Conservation (phyloP, 1,284 basidiomycete species). For the Leccinum insigne region DNA sequence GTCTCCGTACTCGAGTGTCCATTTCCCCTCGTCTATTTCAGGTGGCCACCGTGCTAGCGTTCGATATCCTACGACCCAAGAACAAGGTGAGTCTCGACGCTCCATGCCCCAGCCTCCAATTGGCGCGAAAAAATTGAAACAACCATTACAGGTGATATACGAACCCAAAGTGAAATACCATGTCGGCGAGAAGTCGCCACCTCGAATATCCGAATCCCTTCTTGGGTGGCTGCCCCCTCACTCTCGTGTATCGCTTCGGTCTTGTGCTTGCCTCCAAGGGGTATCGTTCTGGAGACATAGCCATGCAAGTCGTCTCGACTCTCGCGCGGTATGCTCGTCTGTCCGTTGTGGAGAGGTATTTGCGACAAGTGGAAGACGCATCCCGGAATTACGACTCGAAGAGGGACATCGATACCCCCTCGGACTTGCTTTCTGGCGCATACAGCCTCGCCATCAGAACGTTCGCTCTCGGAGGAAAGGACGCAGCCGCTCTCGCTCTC, state of each 20-base stretch:
- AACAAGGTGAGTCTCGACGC: conserved; percentile 49
- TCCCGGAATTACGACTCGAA: no score
- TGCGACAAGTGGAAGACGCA: background rate
- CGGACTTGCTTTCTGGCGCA: no score
- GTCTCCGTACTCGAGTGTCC: background rate
- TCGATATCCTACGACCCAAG: conserved; percentile 77
- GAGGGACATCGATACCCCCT: no score
- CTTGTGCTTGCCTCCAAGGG: no score
- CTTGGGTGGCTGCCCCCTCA: conserved; percentile 78
- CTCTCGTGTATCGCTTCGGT: no score
- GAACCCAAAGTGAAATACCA: conserved; percentile 91
- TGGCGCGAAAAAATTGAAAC: background rate
- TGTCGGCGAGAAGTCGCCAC: conserved; percentile 76
- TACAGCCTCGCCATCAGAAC: no score
- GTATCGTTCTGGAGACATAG: no score
- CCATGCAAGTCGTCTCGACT: no score
- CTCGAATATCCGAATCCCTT: conserved; percentile 78
- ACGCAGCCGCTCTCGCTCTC: no score
- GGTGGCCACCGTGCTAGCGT: conserved; percentile 66
- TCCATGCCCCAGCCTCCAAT: background rate
- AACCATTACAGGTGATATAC: conserved; percentile 65
- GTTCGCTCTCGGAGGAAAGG: no score
- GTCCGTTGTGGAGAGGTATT: no score
- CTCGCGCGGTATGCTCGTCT: no score
- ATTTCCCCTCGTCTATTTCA: conserved; percentile 20